Evolutionary conservation across 2,329 filamentous ascomycete species (phyloP).

Genomic region (Tolypocladium tropicale): DNA sequence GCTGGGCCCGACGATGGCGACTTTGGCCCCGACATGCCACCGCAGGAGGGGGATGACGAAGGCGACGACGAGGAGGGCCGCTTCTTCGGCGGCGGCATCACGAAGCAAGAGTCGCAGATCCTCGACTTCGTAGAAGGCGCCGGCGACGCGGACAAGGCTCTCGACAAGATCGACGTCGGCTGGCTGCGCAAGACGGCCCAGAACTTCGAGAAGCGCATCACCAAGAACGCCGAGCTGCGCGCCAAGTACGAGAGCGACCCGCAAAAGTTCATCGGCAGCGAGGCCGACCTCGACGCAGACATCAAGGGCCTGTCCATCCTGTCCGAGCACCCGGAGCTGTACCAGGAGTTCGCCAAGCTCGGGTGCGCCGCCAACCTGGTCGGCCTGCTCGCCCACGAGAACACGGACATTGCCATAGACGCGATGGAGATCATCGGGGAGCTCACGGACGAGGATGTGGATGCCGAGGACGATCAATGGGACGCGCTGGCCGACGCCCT

Average conservation of each 20-base stretch:
- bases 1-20: conserved; percentile 43
- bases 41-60: conserved; percentile 36
- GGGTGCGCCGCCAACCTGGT: conserved; percentile 67
- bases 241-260: conserved; percentile 76
- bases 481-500: conserved; percentile 58
- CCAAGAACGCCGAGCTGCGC: conserved; percentile 80
- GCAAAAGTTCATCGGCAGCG: conserved; percentile 70
- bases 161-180: conserved; percentile 69
- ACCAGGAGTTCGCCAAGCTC: conserved; percentile 66
- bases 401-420: conserved; percentile 91
- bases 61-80: conserved; percentile 80
- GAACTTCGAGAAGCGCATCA: conserved; percentile 83
- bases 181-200: conserved; percentile 79
- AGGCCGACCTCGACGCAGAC: conserved; percentile 82
- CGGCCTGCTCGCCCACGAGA: conserved; percentile 80
- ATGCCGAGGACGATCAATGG: conserved; percentile 74
- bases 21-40: conserved; percentile 33
- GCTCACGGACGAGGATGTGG: conserved; percentile 86
- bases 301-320: conserved; percentile 82
- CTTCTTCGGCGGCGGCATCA: conserved; percentile 91
- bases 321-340: conserved; percentile 76
- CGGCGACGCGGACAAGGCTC: conserved; percentile 23
- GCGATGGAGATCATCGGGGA: conserved; percentile 84
- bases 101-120: conserved; percentile 67
- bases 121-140: conserved; percentile 72